Percentiles rank a stretch among this genome's conserved stretches.
phyloP scores from a whole-genome alignment of 2,329 filamentous ascomycete genomes.

The Fusarium newnesense region DNA sequence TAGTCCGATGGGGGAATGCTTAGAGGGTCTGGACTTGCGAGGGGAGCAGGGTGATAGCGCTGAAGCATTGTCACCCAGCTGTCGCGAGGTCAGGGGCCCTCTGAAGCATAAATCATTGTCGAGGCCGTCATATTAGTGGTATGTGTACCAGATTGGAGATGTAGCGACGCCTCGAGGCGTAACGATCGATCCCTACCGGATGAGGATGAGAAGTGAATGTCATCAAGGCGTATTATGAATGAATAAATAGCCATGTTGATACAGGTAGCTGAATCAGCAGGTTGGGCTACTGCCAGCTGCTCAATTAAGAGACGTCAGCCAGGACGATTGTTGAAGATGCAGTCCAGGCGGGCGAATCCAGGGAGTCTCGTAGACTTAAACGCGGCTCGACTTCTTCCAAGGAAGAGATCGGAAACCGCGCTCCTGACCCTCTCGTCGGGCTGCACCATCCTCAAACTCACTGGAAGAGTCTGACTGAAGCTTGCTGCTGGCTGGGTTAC shows the following conservation, averaged over 20 bases:
- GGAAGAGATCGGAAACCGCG: slow-evolving; percentile 64
- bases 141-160: not conserved
- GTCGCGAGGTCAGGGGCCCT: slow-evolving; percentile 32
- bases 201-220: slow-evolving; percentile 29
- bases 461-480: slow-evolving; percentile 54
- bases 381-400: slow-evolving; percentile 48
- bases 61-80: slow-evolving; percentile 60
- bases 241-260: slow-evolving; percentile 15
- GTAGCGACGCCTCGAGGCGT: not conserved
- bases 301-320: slow-evolving; percentile 1
- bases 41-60: slow-evolving; percentile 56
- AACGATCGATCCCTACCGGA: slow-evolving; percentile 1
- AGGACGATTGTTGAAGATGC: slow-evolving; percentile 47
- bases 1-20: not conserved
- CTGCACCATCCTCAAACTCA: slow-evolving; percentile 69
- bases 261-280: slow-evolving; percentile 44
- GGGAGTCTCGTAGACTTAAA: slow-evolving; percentile 20
- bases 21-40: slow-evolving; percentile 2
- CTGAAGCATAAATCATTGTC: slow-evolving; percentile 56
- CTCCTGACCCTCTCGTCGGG: slow-evolving; percentile 66
- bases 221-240: slow-evolving; percentile 5
- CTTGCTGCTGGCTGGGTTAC: slow-evolving; percentile 63
- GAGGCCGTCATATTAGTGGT: slow-evolving; percentile 39
- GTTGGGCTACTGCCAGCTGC: slow-evolving; percentile 50
- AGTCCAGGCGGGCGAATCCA: slow-evolving; percentile 11